Conservation (phyloP, 208 protist genomes). For the Tritrichomonas foetus region DNA sequence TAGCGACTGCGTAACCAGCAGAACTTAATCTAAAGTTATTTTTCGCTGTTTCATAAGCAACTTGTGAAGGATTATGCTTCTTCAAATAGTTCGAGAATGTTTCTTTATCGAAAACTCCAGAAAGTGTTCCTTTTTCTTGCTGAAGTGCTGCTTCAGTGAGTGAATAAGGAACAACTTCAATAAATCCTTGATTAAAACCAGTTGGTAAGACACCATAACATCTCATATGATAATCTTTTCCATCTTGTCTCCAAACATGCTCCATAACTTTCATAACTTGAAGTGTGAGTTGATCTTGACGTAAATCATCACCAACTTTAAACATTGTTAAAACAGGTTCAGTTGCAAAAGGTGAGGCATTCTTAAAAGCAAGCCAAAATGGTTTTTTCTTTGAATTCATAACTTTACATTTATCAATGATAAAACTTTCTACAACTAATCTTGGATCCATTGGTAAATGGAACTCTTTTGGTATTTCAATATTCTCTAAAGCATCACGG, state of each 20-base stretch:
- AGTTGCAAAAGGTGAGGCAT: conserved; percentile 63
- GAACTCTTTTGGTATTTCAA: conserved; percentile 18
- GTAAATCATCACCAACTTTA: conserved; percentile 64
- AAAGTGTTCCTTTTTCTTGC: conserved; percentile 45
- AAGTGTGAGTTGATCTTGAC: conserved; percentile 63
- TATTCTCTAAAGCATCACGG: neutral
- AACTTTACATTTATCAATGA: conserved; percentile 71
- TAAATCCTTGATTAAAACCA: conserved; percentile 57
- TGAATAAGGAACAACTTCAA: conserved; percentile 62
- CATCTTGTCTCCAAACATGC: conserved; percentile 53
- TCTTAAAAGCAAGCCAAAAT: conserved; percentile 75
- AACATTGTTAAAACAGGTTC: conserved; percentile 59
- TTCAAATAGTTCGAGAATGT: neutral
- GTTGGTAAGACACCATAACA: conserved; percentile 50
- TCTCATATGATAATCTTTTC: conserved; percentile 55
- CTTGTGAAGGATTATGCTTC: neutral
- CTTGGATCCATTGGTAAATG: conserved; percentile 45
- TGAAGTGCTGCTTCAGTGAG: conserved; percentile 53
- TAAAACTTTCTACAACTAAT: neutral
- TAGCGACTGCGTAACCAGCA: conserved; percentile 68
- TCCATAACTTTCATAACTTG: conserved; percentile 62
- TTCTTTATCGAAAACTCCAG: neutral
- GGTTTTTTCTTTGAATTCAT: conserved; percentile 80
- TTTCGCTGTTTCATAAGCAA: conserved; percentile 2
- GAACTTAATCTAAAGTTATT: conserved; percentile 58